Evolutionary conservation across 768 basidiomycete genomes (phyloP), one percentile per base, ranked within the genome.

Genomic region (Pleurotus ostreatus): DNA sequence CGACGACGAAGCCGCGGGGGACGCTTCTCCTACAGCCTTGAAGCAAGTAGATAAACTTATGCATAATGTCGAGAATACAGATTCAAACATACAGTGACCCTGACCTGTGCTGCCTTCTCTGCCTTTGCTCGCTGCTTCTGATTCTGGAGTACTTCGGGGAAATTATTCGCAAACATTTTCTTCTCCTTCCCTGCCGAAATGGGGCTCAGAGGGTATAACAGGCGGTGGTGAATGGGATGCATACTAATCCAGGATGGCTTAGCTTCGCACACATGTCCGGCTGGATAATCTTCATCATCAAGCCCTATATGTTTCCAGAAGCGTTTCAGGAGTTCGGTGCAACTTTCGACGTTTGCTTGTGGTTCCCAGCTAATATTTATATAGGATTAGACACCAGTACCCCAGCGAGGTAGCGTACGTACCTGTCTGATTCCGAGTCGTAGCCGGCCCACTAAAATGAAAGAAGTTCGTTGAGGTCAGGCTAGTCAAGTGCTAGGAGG

Each of bases 301-400:
- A 66, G 65, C 1, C 86, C 86, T 16, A 89, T 61, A 51, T 85
- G 75, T 4, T 68, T 64, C 84, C 84, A 86, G 65, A 90, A 90
- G 59, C 82, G 83, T n/a, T 66, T 58, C 22, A 88, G 68, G 13
- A 90, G 72, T 16, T 83, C 77, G 13, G 78, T 68, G 63, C 88
- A 90, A 23, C 76, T 71, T 37, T 65, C 60, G 12, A 90, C 73
- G 63, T 90, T 87, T 5, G 68, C 69, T 49, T 75, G 69, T 9
- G 88, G 88, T 57, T 89, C 88, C 88, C 88, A 89, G 61, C 88
- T 89, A 22, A n/a, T 58, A 44, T 13, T 1, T n/a, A 16, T 60
- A 18, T 25, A 43, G 59, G 38, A n/a, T 26, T 55, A 48, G 18
- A 18, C 23, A n/a, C 37, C 8, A 57, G 30, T 23, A 38, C 39